These are phyloP conservation scores for Blastocladiella emersonii DNA, from an alignment of 371 early-diverging fungal genomes.

Conservation along the genomic window DNA sequence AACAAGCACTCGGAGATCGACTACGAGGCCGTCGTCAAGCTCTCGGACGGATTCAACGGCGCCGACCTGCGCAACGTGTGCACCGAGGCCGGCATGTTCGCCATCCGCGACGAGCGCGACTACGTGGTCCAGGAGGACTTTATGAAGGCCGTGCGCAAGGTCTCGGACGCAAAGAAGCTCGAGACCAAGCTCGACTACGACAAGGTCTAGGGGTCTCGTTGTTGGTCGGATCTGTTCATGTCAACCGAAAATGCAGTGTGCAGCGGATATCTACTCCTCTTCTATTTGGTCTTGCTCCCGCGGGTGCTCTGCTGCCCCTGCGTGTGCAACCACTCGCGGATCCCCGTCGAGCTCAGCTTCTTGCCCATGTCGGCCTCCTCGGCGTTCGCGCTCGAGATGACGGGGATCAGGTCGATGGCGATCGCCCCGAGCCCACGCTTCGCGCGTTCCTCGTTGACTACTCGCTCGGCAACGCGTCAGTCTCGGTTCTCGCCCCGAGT, in stretches of 20 bases:
- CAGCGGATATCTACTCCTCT: too few species aligned
- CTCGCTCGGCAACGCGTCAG: background rate
- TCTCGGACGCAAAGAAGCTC: conserved; percentile 95
- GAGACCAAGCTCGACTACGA: conserved; percentile 97
- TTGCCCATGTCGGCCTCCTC: conserved; percentile 27
- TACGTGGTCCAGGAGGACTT: conserved; percentile 98
- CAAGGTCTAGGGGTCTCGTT: conserved; percentile 57
- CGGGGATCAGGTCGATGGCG: conserved; percentile 55
- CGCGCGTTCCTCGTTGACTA: conserved; percentile 45
- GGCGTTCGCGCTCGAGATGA: conserved; percentile 33
- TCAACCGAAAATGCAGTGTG: too few species aligned
- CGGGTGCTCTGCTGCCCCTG: too few species aligned
- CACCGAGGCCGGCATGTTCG: conserved; percentile 99
- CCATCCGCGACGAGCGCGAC: conserved; percentile 97
- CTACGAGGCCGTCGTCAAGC: conserved; percentile 95
- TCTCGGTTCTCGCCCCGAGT: too few species aligned
- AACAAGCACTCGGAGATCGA: conserved; percentile 95
- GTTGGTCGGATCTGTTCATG: too few species aligned
- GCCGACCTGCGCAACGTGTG: conserved; percentile 99
- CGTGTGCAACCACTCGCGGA: conserved; percentile 21
- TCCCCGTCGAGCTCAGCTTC: conserved; percentile 60
- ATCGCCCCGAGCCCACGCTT: conserved; percentile 36
- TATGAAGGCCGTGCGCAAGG: conserved; percentile 98
- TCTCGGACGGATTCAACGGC: conserved; percentile 98
- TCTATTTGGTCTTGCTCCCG: too few species aligned